A percentile compares a stretch with the other conserved stretches of the same genome.
phyloP scores from a whole-genome alignment of 129 eudicot genomes.

The Saussurea involucrata region DNA sequence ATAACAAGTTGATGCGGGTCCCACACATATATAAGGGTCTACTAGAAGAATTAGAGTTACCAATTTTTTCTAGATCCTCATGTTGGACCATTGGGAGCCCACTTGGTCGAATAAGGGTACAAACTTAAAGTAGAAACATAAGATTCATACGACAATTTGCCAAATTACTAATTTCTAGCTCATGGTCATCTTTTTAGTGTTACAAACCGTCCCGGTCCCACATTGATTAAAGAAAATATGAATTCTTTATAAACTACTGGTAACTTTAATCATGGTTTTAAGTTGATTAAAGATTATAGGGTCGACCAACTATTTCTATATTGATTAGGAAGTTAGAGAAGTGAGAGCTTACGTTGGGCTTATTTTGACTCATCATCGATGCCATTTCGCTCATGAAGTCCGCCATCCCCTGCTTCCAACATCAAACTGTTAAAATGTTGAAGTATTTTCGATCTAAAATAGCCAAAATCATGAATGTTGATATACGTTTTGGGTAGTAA shows the following conservation, averaged over 20 bases:
- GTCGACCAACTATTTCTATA: not conserved
- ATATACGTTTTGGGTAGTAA: not conserved
- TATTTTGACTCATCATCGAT: slow-evolving; percentile 64
- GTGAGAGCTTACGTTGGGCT: slow-evolving; percentile 49
- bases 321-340: not conserved
- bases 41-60: slow-evolving; percentile 11
- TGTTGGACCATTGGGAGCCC: slow-evolving; percentile 4
- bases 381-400: slow-evolving; percentile 85
- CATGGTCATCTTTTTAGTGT: no score
- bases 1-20: slow-evolving; percentile 18
- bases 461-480: not conserved
- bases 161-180: not conserved
- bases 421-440: not conserved
- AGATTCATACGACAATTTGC: not conserved
- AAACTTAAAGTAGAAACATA: not conserved
- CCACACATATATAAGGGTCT: slow-evolving; percentile 6
- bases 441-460: not conserved
- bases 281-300: not conserved
- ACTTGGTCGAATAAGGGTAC: not conserved
- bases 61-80: slow-evolving; percentile 7
- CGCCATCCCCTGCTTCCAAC: slow-evolving; percentile 76
- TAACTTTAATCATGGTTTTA: not conserved
- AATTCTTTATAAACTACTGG: no score
- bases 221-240: not conserved
- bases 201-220: no score